Conservation (phyloP, 352 stramenopile species). For the Pythium rhizo-oryzae region DNA sequence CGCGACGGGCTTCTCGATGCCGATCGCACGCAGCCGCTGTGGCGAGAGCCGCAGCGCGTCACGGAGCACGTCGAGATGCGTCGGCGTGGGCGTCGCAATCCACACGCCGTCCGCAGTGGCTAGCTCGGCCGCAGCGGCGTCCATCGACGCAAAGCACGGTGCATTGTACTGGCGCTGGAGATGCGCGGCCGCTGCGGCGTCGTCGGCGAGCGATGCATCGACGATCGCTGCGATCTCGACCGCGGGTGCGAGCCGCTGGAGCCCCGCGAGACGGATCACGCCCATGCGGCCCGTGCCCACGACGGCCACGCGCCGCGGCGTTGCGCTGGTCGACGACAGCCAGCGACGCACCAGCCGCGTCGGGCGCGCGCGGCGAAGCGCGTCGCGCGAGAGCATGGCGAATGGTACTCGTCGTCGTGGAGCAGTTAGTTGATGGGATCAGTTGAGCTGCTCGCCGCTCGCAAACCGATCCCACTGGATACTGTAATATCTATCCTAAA, state of each 20-base stretch:
- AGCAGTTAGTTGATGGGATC: too few species aligned
- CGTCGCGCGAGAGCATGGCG: not conserved
- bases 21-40: constrained; percentile 44
- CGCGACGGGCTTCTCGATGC: constrained; percentile 78
- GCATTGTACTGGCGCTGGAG: constrained; percentile 51
- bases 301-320: constrained; percentile 54
- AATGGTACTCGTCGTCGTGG: too few species aligned
- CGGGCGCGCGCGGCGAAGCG: not conserved
- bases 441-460: not conserved
- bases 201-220: constrained; percentile 37
- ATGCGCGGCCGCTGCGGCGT: constrained; percentile 18
- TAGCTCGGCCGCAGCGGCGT: constrained; percentile 33
- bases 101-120: constrained; percentile 58
- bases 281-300: constrained; percentile 81
- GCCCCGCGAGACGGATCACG: constrained; percentile 59
- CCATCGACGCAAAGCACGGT: constrained; percentile 41
- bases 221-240: constrained; percentile 67
- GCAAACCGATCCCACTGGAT: too few species aligned
- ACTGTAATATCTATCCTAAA: too few species aligned
- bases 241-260: constrained; percentile 50
- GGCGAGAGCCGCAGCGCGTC: constrained; percentile 22
- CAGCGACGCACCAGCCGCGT: not conserved
- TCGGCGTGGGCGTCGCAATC: constrained; percentile 76
- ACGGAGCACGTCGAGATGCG: constrained; percentile 59
- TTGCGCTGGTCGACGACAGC: not conserved